These are phyloP conservation scores for Brasenia schreberi DNA, from an alignment of 164 flowering plant species.

Conservation along the genomic window DNA sequence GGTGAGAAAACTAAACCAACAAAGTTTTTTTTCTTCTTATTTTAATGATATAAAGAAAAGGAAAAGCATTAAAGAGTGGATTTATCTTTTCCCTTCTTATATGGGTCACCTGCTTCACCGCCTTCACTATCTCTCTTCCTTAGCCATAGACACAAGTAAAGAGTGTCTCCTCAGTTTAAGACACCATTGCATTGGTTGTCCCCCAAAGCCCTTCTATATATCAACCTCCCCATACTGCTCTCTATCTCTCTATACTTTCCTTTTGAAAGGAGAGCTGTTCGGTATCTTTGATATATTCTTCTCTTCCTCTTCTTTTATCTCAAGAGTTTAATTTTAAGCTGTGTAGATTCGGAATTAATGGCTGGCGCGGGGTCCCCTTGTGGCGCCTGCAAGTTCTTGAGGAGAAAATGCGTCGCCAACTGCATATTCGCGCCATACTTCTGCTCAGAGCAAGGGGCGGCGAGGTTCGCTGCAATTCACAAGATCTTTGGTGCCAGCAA, in stretches of 20 bases:
- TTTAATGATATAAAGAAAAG: neutral
- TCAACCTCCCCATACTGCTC: neutral
- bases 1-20: too few species aligned
- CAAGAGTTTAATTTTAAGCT: neutral
- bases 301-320: constrained; percentile 1
- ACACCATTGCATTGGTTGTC: neutral
- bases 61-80: neutral
- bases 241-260: neutral
- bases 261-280: neutral
- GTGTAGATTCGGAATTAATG: constrained; percentile 7
- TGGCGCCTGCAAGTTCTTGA: constrained; percentile 94
- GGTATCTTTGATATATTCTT: neutral
- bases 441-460: constrained; percentile 86
- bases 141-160: neutral
- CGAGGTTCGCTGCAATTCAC: constrained; percentile 90
- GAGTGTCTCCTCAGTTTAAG: neutral
- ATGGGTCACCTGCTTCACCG: neutral
- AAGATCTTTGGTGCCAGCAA: constrained; percentile 98
- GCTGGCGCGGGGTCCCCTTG: constrained; percentile 68
- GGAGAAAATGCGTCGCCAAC: constrained; percentile 81
- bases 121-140: neutral
- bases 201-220: neutral
- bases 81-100: neutral
- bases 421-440: constrained; percentile 95
- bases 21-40: too few species aligned